Evolutionary conservation across 108 stramenopile species (phyloP), one percentile per base, ranked within the genome.

Genomic region (Epithemia pelagica): DNA sequence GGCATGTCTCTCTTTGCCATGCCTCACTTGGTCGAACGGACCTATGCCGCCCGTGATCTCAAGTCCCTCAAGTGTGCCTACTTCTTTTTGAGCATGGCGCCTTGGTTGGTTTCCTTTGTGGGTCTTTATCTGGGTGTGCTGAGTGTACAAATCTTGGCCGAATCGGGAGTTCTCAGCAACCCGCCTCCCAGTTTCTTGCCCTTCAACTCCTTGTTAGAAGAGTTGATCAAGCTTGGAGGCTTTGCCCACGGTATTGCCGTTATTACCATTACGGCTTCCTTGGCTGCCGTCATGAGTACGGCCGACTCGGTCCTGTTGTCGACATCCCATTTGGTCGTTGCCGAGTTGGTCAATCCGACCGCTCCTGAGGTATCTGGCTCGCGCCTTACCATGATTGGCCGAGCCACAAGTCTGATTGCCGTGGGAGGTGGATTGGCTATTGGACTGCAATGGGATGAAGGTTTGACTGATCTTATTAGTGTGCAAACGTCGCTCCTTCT

Each of bases 221-320:
- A 54, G 27, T 2, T 74, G 1, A 78, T 69, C 58, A 33, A 67
- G 21, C n/a, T 62, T 19, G 70, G 70, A 1, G 70, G 71, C 0
- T 72, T 79, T 30, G 29, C 33, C 28, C 32, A 71, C 29, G 65
- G 19, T 54, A 55, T 60, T n/a, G 78, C 61, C 24, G 32, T 67
- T 25, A 65, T 79, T 60, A 67, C 74, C 26, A 27, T 72, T 2
- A 75, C 74, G 15, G 67, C 79, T 0, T 65, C 67, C 26, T 56
- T 80, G 24, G 79, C 79, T 51, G 79, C 74, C 10, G 67, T 76
- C 30, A 79, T 79, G 78, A 71, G 70, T 60, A 79, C 77, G 5
- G 73, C 69, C 0, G 77, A 78, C 30, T 80, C 79, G 7, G 68
- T 80, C 55, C 56, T 80, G 53, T 75, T 80, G 55, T 74, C 71